These are phyloP conservation scores for Coniochaeta sp. DNA, from an alignment of 2,329 filamentous ascomycete genomes.

Conservation along the genomic window DNA sequence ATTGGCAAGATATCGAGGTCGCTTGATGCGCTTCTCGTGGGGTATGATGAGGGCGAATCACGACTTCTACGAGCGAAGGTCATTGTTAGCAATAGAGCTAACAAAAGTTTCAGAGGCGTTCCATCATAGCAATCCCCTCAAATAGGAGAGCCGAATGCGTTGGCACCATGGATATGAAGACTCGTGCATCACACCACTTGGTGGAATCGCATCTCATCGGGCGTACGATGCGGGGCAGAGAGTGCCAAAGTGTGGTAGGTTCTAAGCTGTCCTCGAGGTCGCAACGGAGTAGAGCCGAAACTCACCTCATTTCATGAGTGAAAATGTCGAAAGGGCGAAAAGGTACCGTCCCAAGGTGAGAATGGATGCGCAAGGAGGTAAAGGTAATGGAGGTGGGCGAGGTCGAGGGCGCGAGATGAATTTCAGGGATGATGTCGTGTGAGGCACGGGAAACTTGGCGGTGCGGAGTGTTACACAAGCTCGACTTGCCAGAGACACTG, in stretches of 20 bases:
- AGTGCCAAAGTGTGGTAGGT: not conserved
- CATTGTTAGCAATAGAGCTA: not conserved
- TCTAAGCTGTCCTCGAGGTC: not conserved
- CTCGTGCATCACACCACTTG: slow-evolving; percentile 1
- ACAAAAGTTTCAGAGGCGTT: not conserved
- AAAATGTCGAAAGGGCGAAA: not conserved
- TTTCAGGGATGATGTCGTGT: not conserved
- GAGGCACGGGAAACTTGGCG: not conserved
- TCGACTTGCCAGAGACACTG: not conserved
- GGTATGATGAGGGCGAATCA: not conserved
- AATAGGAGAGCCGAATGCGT: not conserved
- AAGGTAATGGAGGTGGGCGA: not conserved
- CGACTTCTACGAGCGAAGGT: not conserved
- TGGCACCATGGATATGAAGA: not conserved
- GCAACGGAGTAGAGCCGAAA: not conserved
- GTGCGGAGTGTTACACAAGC: not conserved
- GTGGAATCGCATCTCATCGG: not conserved
- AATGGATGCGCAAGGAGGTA: not conserved
- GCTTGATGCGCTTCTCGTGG: not conserved
- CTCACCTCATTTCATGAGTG: not conserved
- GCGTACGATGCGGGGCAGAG: not conserved
- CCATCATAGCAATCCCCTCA: not conserved
- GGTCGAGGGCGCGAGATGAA: not conserved
- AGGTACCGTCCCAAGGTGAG: not conserved
- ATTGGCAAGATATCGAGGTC: not conserved